phyloP scores from a whole-genome alignment of 2,329 filamentous ascomycete genomes.

The Calonectria hongkongensis region DNA sequence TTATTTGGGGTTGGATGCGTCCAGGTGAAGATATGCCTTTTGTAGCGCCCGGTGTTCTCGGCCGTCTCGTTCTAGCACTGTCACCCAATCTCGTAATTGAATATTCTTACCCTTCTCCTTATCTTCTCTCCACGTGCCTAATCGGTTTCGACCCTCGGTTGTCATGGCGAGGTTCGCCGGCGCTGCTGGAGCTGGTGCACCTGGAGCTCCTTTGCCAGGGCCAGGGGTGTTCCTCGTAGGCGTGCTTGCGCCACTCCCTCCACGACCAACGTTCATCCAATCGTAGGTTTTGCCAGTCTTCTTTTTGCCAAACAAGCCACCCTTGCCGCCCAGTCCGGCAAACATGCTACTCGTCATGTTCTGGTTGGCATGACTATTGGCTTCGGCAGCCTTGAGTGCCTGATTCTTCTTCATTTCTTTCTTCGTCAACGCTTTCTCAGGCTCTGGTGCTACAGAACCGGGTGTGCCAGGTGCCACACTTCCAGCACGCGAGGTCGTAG shows the following conservation, averaged over 20 bases:
- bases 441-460: slow-evolving; percentile 77
- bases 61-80: slow-evolving; percentile 86
- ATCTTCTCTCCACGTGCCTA: slow-evolving; percentile 87
- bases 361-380: slow-evolving; percentile 85
- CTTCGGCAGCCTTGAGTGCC: slow-evolving; percentile 85
- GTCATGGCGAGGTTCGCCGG: slow-evolving; percentile 67
- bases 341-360: slow-evolving; percentile 89
- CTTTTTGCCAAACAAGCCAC: slow-evolving; percentile 74
- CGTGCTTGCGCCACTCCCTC: slow-evolving; percentile 73
- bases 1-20: slow-evolving; percentile 68
- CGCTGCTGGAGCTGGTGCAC: slow-evolving; percentile 55
- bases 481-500: slow-evolving; percentile 70
- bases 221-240: slow-evolving; percentile 63
- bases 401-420: slow-evolving; percentile 88
- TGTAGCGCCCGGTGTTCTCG: slow-evolving; percentile 79
- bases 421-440: slow-evolving; percentile 85
- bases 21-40: slow-evolving; percentile 72
- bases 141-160: slow-evolving; percentile 75
- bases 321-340: slow-evolving; percentile 77
- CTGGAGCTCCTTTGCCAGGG: slow-evolving; percentile 58
- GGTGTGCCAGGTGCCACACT: slow-evolving; percentile 77
- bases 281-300: slow-evolving; percentile 81
- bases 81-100: slow-evolving; percentile 88
- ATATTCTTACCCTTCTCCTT: slow-evolving; percentile 85
- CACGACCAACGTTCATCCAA: slow-evolving; percentile 78